Conservation (phyloP, 179 eudicot species). For the Camellia oleifera region DNA sequence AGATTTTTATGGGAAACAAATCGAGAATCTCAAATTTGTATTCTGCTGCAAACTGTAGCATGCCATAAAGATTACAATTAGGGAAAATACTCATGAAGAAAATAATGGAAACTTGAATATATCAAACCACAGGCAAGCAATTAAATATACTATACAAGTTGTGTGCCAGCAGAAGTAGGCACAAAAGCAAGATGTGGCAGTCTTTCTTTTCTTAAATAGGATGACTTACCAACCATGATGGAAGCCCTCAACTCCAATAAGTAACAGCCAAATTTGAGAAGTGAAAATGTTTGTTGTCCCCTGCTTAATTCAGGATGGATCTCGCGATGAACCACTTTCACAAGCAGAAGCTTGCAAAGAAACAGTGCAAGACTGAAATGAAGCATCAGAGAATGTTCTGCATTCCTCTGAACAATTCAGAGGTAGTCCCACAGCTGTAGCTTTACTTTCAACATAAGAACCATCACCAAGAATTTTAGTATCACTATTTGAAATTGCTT, state of each 20-base stretch:
- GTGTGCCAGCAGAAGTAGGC: background rate
- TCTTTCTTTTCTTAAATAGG: background rate
- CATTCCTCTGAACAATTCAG: slow-evolving; percentile 30
- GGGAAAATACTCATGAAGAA: background rate
- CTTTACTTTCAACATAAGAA: slow-evolving; percentile 22
- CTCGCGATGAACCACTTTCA: slow-evolving; percentile 5
- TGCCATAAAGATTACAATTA: background rate
- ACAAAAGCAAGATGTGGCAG: too few species aligned
- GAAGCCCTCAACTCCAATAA: background rate
- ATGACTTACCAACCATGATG: background rate
- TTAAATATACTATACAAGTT: background rate
- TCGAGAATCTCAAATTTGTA: background rate
- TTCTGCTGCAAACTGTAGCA: background rate
- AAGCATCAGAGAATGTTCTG: slow-evolving; percentile 29
- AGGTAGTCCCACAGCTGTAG: slow-evolving; percentile 20
- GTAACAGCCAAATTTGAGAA: background rate
- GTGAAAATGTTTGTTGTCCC: background rate
- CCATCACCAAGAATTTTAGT: slow-evolving; percentile 20
- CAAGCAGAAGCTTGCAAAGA: slow-evolving; percentile 16
- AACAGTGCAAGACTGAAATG: slow-evolving; percentile 23
- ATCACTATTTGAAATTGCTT: slow-evolving; percentile 20
- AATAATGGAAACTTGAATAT: too few species aligned
- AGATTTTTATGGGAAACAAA: too few species aligned
- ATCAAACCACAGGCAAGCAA: background rate
- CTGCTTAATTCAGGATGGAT: background rate